phyloP scores from a whole-genome alignment of 805 yeast species.

The Metschnikowia borealis region DNA sequence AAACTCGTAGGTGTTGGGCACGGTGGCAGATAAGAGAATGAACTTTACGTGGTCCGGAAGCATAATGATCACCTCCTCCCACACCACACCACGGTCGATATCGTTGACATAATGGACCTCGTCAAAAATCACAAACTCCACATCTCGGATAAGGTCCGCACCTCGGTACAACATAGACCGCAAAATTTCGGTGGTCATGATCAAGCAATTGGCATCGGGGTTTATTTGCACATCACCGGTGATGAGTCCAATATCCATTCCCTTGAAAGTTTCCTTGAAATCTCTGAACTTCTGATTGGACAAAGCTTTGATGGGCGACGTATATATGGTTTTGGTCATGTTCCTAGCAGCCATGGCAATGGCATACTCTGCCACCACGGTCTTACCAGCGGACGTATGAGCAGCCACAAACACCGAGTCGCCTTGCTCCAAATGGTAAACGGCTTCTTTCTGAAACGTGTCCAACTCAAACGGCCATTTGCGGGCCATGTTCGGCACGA shows the following conservation, averaged over 20 bases:
- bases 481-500: slow-evolving; percentile 91
- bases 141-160: slow-evolving; percentile 93
- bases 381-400: slow-evolving; percentile 97
- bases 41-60: slow-evolving; percentile 94
- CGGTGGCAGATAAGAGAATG: slow-evolving; percentile 90
- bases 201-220: slow-evolving; percentile 91
- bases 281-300: slow-evolving; percentile 90
- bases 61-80: slow-evolving; percentile 99
- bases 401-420: slow-evolving; percentile 99
- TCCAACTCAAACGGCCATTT: slow-evolving; percentile 94
- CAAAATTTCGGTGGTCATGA: slow-evolving; percentile 96
- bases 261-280: slow-evolving; percentile 73
- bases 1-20: slow-evolving; percentile 96
- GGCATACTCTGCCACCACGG: slow-evolving; percentile 97
- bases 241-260: slow-evolving; percentile 84
- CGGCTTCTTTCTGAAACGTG: slow-evolving; percentile 94
- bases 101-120: slow-evolving; percentile 98
- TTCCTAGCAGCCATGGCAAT: slow-evolving; percentile 94
- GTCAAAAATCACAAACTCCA: slow-evolving; percentile 95
- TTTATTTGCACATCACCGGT: slow-evolving; percentile 98
- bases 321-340: slow-evolving; percentile 95
- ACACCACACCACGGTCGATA: slow-evolving; percentile 95
- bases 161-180: slow-evolving; percentile 95
- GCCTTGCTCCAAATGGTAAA: slow-evolving; percentile 93
- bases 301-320: slow-evolving; percentile 91